Percentiles rank a stretch among this genome's conserved stretches.
phyloP scores from a whole-genome alignment of 495 filamentous ascomycete genomes.

The Podospora tetraspora region DNA sequence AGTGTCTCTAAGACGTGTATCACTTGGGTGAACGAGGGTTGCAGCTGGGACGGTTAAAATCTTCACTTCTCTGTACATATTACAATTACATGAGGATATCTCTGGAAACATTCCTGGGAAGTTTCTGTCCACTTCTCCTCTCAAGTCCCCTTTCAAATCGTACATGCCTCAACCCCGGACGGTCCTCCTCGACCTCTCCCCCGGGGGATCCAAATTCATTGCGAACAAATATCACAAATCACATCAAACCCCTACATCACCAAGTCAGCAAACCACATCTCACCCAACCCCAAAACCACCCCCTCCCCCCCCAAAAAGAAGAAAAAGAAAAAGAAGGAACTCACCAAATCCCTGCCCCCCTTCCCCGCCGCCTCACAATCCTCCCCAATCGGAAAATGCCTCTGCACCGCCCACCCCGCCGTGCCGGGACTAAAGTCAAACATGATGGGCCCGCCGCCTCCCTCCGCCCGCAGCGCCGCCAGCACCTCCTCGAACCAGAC shows the following conservation, averaged over 20 bases:
- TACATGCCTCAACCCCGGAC: background rate
- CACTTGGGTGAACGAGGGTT: background rate
- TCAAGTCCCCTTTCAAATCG: background rate
- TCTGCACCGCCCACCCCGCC: background rate
- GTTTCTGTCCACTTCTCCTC: background rate
- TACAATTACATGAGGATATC: background rate
- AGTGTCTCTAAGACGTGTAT: conserved; percentile 19
- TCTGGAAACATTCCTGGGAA: background rate
- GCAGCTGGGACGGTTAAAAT: background rate
- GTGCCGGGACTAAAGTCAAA: background rate
- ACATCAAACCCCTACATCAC: background rate
- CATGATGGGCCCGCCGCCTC: background rate
- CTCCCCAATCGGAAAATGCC: background rate
- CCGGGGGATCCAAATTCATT: background rate
- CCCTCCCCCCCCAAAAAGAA: background rate
- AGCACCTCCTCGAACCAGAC: background rate
- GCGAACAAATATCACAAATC: background rate
- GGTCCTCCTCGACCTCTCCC: background rate
- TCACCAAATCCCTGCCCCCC: background rate
- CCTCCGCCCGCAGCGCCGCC: background rate
- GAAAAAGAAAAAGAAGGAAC: background rate
- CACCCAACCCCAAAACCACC: too few relatives aligned
- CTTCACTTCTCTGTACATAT: background rate
- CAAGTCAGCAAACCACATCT: background rate
- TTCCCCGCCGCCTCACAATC: background rate